These are phyloP conservation scores for Osmanthus fragrans DNA, from an alignment of 257 asterid species.

Conservation along the genomic window DNA sequence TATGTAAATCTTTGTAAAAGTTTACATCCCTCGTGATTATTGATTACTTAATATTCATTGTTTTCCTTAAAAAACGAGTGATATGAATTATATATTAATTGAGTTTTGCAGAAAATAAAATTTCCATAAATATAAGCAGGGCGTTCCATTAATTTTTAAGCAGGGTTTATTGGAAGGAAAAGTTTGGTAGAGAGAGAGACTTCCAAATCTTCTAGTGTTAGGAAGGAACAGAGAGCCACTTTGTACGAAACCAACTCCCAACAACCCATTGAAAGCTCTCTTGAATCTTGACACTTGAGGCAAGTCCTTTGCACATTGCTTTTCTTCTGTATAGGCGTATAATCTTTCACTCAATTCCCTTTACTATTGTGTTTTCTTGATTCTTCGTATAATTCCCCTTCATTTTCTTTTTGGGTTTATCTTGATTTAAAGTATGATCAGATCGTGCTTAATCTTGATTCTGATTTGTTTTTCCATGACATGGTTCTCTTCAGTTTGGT, in stretches of 20 bases:
- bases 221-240: constrained; percentile 17
- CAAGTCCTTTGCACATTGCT: constrained; percentile 31
- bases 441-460: constrained; percentile 39
- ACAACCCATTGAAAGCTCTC: constrained; percentile 37
- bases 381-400: background rate
- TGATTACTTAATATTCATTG: no score
- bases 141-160: constrained; percentile 28
- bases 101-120: background rate
- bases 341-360: constrained; percentile 11
- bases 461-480: constrained; percentile 22
- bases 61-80: no score
- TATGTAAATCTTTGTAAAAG: no score
- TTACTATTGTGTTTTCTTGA: constrained; percentile 10
- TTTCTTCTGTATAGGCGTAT: constrained; percentile 35
- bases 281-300: constrained; percentile 20
- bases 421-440: constrained; percentile 28
- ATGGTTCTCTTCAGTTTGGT: constrained; percentile 34
- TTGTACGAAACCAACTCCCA: constrained; percentile 35
- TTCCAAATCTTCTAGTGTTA: background rate
- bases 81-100: no score
- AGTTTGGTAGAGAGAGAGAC: constrained; percentile 42
- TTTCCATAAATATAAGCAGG: background rate
- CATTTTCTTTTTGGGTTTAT: background rate
- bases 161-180: constrained; percentile 49
- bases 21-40: no score